These are phyloP conservation scores for Trametes gibbosa DNA, from an alignment of 768 basidiomycete genomes.

Conservation along the genomic window DNA sequence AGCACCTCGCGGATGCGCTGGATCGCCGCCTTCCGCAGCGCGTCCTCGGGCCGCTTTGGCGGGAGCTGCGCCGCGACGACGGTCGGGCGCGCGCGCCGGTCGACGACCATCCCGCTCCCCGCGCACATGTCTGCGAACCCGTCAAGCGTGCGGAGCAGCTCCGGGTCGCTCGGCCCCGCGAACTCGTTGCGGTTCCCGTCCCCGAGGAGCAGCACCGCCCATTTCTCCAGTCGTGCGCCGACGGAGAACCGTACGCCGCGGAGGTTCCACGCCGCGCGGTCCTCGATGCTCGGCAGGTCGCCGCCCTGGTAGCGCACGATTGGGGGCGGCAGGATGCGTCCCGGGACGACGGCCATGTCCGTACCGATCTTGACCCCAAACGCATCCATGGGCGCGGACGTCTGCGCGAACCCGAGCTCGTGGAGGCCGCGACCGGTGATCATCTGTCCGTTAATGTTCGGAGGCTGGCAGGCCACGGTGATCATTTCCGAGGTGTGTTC, in stretches of 20 bases:
- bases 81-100: slow-evolving; percentile 32
- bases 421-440: slow-evolving; percentile 43
- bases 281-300: slow-evolving; percentile 34
- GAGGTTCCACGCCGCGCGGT: slow-evolving; percentile 53
- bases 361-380: slow-evolving; percentile 47
- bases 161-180: slow-evolving; percentile 47
- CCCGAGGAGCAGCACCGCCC: slow-evolving; percentile 67
- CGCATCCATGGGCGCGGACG: slow-evolving; percentile 34
- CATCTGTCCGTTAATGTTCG: slow-evolving; percentile 45
- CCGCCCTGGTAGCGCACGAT: slow-evolving; percentile 39
- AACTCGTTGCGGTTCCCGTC: slow-evolving; percentile 70
- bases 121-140: slow-evolving; percentile 65
- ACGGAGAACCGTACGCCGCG: slow-evolving; percentile 57
- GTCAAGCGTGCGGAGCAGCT: slow-evolving; percentile 41
- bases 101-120: slow-evolving; percentile 59
- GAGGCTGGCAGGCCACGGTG: slow-evolving; percentile 45
- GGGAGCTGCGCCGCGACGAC: slow-evolving; percentile 48
- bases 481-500: slow-evolving; percentile 55
- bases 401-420: slow-evolving; percentile 40
- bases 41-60: slow-evolving; percentile 48
- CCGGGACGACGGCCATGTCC: slow-evolving; percentile 55
- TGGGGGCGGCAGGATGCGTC: slow-evolving; percentile 46
- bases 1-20: slow-evolving; percentile 41
- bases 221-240: slow-evolving; percentile 55
- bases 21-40: slow-evolving; percentile 51